Base-by-base conservation (phyloP, 148 eudicot genomes). In the Silene latifolia region DNA sequence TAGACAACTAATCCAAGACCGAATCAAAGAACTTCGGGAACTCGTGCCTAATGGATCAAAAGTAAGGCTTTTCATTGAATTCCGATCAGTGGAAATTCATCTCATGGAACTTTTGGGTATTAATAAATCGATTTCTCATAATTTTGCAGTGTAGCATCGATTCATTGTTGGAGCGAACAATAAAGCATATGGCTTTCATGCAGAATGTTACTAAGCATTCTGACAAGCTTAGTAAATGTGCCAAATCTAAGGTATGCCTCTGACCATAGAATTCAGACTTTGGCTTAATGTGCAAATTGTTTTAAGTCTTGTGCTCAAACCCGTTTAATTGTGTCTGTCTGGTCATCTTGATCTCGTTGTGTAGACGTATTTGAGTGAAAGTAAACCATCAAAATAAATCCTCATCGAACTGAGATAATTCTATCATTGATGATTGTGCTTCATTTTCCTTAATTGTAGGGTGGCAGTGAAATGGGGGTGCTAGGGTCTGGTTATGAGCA, bases 1-100 rank as follows among this genome's bases (percentile, higher is more conserved):
- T 76, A 88, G 98, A 71, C 98, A 93, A 72, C 80, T 93, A 77
- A 91, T 93, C 79, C 97, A 93, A 84, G 97, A 93, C 80, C 97
- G 98, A 17, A 87, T 93, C 74, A 93, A 88, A 79, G 95, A 93
- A 80, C 82, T 91, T 47, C 85, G 98, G 15, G 91, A 91, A 44
- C 91, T 93, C 63, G 94, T 93, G 69, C 95, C 98, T 39, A 91
- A 81, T 76, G 98, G 98, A 83, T 85, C 97, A 70, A 93, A 93
- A 90, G 98, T 93, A 82, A 78, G 66, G 6, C 18, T 56, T 57
- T 27, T 57, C 63, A 32, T 69, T 23, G 62, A 54, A 4, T 59
- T 65, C 20, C 11, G 51, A 24, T 72, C 25, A 14, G 6, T 19
- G 14, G 15, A 27, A 23, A 21, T 42, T 67, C 25, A 17, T 14